Evolutionary conservation across 169 alveolate species (phyloP), one percentile per base, ranked within the genome.

Genomic region (Plasmodium ovale): DNA sequence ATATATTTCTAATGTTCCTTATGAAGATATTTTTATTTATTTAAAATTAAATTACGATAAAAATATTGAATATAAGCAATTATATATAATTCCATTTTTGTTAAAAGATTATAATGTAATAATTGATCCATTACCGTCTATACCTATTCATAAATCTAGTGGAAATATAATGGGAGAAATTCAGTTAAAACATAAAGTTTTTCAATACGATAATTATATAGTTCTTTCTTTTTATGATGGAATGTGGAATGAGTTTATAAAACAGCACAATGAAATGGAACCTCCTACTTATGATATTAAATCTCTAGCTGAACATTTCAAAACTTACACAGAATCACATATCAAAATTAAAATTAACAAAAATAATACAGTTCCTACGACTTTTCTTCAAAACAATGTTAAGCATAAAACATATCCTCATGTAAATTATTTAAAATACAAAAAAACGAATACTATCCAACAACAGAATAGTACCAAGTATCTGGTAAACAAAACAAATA

Each of bases 121-220:
- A 44, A 67, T 82, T 35, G 90, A 82, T 35, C 90, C 90, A 1
- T 58, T 82, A 42, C 90, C 90, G 1, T 49, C 73, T 1, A 67
- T 85, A 51, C 90, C 90, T 37, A 82, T 82, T 51, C 90, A 82
- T 70, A 82, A 70, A 67, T 82, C 67, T 2, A 82, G 79, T 82
- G 90, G 90, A 47, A 67, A 51, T 70, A 42, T 82, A 25, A 82
- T 82, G 90, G 90, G 90, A 4, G 90, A 82, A 82, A 82, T 82
- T 33, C 90, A 82, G 54, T 39, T 82, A 4, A 82, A 82, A 58
- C 90, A 82, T 58, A 82, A 82, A 59, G 90, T 82, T 10, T 82
- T 82, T 82, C 82, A 54, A 70, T 19, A 60, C 12, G 90, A 82
- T n/a, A 82, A 82, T 58, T 82, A 53, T 59, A 56, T 68, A 4